phyloP scores from a whole-genome alignment of 768 basidiomycete species.

The Rhizopogon sp. region DNA sequence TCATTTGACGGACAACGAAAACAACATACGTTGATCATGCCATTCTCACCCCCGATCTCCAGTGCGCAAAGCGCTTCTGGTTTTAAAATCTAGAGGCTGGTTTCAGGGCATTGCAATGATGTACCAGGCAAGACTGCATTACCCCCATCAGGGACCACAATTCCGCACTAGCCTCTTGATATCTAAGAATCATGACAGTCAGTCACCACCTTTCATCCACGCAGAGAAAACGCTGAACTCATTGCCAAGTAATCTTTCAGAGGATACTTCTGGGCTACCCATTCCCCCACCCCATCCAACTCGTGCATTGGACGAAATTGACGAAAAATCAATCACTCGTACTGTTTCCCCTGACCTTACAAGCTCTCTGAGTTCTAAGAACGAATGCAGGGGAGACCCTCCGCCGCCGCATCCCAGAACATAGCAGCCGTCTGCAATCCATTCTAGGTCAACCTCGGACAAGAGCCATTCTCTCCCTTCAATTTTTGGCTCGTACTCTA shows the following conservation, averaged over 20 bases:
- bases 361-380: slow-evolving; percentile 46
- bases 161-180: slow-evolving; percentile 27
- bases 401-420: slow-evolving; percentile 63
- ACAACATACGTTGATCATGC: slow-evolving; percentile 34
- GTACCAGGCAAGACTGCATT: background rate
- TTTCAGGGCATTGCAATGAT: slow-evolving; percentile 2
- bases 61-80: slow-evolving; percentile 30
- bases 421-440: slow-evolving; percentile 60
- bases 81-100: slow-evolving; percentile 21
- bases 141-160: slow-evolving; percentile 26
- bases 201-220: background rate
- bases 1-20: background rate
- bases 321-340: slow-evolving; percentile 40
- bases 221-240: slow-evolving; percentile 22
- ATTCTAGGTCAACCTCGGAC: slow-evolving; percentile 46
- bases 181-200: slow-evolving; percentile 10
- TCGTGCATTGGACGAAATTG: slow-evolving; percentile 37
- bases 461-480: slow-evolving; percentile 38
- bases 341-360: slow-evolving; percentile 43
- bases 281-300: slow-evolving; percentile 37
- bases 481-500: slow-evolving; percentile 34
- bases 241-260: slow-evolving; percentile 32
- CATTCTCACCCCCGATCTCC: slow-evolving; percentile 42
- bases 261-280: slow-evolving; percentile 36
- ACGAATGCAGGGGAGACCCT: slow-evolving; percentile 50